phyloP scores from a whole-genome alignment of 257 asterid species.

The Gentiana macrophylla region DNA sequence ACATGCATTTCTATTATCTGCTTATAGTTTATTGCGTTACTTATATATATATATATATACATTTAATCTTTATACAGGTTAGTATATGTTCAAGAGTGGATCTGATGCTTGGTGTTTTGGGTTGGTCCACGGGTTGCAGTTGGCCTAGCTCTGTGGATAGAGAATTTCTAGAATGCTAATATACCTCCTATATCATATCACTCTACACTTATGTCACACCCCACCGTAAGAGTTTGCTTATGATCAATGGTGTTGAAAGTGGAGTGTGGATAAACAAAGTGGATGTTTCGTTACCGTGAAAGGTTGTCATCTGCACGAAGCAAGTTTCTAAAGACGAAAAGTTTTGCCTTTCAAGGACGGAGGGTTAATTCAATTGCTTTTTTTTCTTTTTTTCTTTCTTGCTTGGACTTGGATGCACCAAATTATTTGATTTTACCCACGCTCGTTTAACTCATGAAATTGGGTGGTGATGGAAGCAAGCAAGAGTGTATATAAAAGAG shows the following conservation, averaged over 20 bases:
- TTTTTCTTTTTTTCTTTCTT: slow-evolving; percentile 7
- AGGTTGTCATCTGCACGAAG: slow-evolving; percentile 22
- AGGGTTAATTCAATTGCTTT: slow-evolving; percentile 5
- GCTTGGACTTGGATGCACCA: slow-evolving; percentile 1
- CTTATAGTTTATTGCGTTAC: neutral
- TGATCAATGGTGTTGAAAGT: too few species aligned
- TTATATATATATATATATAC: slow-evolving; percentile 1
- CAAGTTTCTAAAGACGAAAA: slow-evolving; percentile 22
- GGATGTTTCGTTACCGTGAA: neutral
- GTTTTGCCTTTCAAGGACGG: slow-evolving; percentile 33
- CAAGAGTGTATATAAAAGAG: slow-evolving; percentile 38
- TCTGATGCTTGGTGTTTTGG: slow-evolving; percentile 68
- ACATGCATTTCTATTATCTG: neutral
- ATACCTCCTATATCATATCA: neutral
- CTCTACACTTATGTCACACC: too few species aligned
- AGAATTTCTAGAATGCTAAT: slow-evolving; percentile 49
- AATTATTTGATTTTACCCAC: too few species aligned
- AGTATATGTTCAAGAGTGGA: slow-evolving; percentile 62
- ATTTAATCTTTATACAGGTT: slow-evolving; percentile 26
- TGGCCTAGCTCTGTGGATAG: slow-evolving; percentile 54
- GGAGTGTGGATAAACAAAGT: too few species aligned
- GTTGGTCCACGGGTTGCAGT: slow-evolving; percentile 95
- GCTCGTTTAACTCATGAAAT: slow-evolving; percentile 9
- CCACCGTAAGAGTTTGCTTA: too few species aligned
- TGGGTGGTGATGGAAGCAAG: slow-evolving; percentile 14